Evolutionary conservation across 2,329 filamentous ascomycete species (phyloP).

Genomic region (Aspergillus fumigatus): DNA sequence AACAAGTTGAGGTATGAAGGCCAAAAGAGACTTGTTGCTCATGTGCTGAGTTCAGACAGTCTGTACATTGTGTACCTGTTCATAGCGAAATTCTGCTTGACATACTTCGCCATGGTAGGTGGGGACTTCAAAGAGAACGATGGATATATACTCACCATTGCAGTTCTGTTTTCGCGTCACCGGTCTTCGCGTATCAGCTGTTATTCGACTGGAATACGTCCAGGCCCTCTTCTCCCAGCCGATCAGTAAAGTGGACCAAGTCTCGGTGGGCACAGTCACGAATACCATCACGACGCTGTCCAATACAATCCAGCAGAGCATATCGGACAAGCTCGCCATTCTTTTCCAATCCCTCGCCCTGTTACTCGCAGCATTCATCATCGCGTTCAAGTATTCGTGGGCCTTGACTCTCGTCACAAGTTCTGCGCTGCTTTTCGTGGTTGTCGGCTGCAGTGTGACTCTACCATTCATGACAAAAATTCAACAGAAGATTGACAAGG

Average conservation of each 20-base stretch:
- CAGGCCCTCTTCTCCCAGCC: slow-evolving; percentile 47
- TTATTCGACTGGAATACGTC: slow-evolving; percentile 48
- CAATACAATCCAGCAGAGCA: slow-evolving; percentile 51
- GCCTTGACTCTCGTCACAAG: slow-evolving; percentile 50
- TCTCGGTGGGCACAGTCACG: slow-evolving; percentile 48
- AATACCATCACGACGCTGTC: slow-evolving; percentile 50
- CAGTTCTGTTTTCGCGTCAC: slow-evolving; percentile 45
- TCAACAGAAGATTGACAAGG: slow-evolving; percentile 33
- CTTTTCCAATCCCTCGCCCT: slow-evolving; percentile 41
- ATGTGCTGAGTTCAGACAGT: slow-evolving; percentile 24
- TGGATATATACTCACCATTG: background rate
- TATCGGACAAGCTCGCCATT: slow-evolving; percentile 49
- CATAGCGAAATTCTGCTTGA: slow-evolving; percentile 50
- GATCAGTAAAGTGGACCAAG: slow-evolving; percentile 46
- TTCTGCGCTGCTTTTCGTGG: slow-evolving; percentile 42
- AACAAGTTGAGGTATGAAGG: slow-evolving; percentile 31
- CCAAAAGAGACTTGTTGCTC: too few species aligned
- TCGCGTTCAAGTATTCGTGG: slow-evolving; percentile 52
- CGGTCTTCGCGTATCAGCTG: slow-evolving; percentile 48
- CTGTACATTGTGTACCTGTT: slow-evolving; percentile 58
- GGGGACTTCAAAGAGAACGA: background rate
- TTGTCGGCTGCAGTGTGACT: slow-evolving; percentile 27
- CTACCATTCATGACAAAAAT: slow-evolving; percentile 31
- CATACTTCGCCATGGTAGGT: slow-evolving; percentile 47
- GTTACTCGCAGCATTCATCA: slow-evolving; percentile 44